Conservation (phyloP, 2,329 filamentous ascomycete genomes). For the Scytalidium sp. region DNA sequence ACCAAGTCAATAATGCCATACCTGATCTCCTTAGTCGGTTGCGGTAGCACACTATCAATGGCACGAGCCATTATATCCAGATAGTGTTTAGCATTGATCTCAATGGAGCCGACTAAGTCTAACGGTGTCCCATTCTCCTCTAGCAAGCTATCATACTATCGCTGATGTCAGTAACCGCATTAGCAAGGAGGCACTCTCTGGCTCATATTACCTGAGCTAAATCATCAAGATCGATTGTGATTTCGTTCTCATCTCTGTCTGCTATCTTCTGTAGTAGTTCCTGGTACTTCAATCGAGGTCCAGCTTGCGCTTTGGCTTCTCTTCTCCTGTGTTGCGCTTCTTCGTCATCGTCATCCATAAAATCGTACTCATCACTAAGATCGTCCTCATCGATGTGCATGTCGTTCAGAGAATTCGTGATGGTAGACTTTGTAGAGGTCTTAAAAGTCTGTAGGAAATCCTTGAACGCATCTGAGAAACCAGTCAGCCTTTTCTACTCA, state of each 20-base stretch:
- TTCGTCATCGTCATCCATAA: conserved; percentile 79
- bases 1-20: conserved; percentile 39
- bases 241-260: conserved; percentile 72
- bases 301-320: conserved; percentile 46
- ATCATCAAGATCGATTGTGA: conserved; percentile 88
- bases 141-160: conserved; percentile 67
- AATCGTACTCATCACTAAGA: conserved; percentile 86
- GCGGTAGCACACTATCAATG: conserved; percentile 82
- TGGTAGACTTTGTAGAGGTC: conserved; percentile 68
- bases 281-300: conserved; percentile 81
- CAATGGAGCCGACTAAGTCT: conserved; percentile 78
- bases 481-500: conserved; percentile 10
- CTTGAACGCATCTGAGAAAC: conserved; percentile 68
- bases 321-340: conserved; percentile 39
- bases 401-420: conserved; percentile 78
- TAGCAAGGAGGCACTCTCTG: conserved; percentile 43
- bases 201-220: conserved; percentile 63
- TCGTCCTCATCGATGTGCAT: conserved; percentile 86
- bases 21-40: conserved; percentile 73
- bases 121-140: conserved; percentile 54
- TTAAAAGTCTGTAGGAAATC: conserved; percentile 89
- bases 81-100: conserved; percentile 91
- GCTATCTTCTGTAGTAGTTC: conserved; percentile 83
- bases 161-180: conserved; percentile 6
- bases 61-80: conserved; percentile 87